Evolutionary conservation across 2,329 filamentous ascomycete genomes (phyloP).

Genomic region (Talaromyces marneffei): DNA sequence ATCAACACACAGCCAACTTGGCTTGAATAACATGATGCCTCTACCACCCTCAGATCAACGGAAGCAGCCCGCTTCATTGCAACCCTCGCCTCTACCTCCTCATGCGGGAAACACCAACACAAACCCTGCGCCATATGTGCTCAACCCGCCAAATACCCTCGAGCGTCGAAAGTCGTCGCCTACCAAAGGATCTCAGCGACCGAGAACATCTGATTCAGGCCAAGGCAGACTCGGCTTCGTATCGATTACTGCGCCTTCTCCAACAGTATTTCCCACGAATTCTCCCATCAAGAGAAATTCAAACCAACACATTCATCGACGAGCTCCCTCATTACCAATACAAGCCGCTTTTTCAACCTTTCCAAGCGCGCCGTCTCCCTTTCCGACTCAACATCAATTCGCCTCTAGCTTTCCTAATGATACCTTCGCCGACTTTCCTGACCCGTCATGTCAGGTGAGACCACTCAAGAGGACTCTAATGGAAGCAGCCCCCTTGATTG

Average conservation of each 20-base stretch:
- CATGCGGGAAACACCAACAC: conserved; percentile 38
- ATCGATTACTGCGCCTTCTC: conserved; percentile 49
- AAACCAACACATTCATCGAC: conserved; percentile 27
- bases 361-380: conserved; percentile 39
- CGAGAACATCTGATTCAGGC: conserved; percentile 52
- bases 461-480: conserved; percentile 57
- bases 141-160: conserved; percentile 54
- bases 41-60: conserved; percentile 15
- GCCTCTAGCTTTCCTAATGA: conserved; percentile 36
- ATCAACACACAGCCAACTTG: conserved; percentile 40
- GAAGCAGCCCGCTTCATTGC: conserved; percentile 36
- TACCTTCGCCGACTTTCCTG: conserved; percentile 44
- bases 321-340: conserved; percentile 34
- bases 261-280: conserved; percentile 42
- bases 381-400: conserved; percentile 45
- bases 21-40: conserved; percentile 44
- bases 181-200: conserved; percentile 55
- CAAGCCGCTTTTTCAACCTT: conserved; percentile 49
- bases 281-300: conserved; percentile 43
- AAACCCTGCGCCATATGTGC: conserved; percentile 55
- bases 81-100: conserved; percentile 49
- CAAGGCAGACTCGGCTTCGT: conserved; percentile 57
- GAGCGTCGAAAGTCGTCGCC: conserved; percentile 57
- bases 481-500: conserved; percentile 68
- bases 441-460: conserved; percentile 42